phyloP scores from a whole-genome alignment of 2,329 filamentous ascomycete species.

The Penicillium capsulatum region DNA sequence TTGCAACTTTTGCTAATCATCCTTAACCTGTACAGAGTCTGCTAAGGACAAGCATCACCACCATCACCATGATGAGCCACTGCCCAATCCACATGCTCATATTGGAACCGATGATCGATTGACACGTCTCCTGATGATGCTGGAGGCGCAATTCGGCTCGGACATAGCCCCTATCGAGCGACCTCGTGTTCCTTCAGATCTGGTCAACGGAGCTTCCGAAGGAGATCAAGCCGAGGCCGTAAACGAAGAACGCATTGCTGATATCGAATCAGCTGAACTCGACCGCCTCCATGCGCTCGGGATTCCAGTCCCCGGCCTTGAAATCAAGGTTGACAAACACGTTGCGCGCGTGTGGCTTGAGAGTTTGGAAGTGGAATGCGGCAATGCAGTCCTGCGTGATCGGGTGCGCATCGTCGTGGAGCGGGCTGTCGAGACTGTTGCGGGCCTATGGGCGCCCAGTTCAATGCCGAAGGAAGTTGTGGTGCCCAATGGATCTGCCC shows the following conservation, averaged over 20 bases:
- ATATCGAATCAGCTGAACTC: constrained; percentile 63
- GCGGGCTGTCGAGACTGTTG: constrained; percentile 79
- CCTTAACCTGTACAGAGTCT: constrained; percentile 43
- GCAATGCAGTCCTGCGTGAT: constrained; percentile 72
- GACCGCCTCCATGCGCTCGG: constrained; percentile 75
- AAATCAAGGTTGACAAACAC: constrained; percentile 83
- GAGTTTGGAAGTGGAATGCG: constrained; percentile 82
- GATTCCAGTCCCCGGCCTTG: constrained; percentile 84
- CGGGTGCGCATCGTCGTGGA: constrained; percentile 86
- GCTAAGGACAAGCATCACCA: constrained; percentile 58
- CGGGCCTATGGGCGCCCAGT: constrained; percentile 56
- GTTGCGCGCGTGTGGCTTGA: constrained; percentile 88
- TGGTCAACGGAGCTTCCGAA: constrained; percentile 15
- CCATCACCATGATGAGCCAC: constrained; percentile 44
- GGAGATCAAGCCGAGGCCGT: constrained; percentile 29
- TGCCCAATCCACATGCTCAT: constrained; percentile 68
- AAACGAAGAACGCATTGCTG: constrained; percentile 47
- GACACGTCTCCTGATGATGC: constrained; percentile 84
- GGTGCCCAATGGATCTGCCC: constrained; percentile 21
- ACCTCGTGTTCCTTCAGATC: constrained; percentile 47
- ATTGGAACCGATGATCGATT: constrained; percentile 71
- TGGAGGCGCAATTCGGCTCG: constrained; percentile 94
- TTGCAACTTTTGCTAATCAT: constrained; percentile 15
- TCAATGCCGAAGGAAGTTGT: constrained; percentile 20
- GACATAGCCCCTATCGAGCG: constrained; percentile 71